Conservation (phyloP, 352 stramenopile species). For the Peronospora destructor region DNA sequence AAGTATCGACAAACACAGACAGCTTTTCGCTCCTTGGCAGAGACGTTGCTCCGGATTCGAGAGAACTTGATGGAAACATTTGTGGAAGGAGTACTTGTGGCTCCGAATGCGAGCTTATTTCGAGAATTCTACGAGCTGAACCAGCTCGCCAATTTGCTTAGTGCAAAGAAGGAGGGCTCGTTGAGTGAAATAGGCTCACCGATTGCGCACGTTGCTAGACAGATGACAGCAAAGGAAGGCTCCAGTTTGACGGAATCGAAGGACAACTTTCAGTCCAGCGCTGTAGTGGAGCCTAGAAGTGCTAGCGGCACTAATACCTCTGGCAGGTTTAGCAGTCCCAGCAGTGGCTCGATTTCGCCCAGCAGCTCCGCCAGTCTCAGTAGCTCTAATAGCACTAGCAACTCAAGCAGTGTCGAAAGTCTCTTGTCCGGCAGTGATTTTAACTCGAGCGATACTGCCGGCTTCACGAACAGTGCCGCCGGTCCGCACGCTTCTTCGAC, state of each 20-base stretch:
- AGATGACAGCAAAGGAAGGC: slow-evolving; percentile 13
- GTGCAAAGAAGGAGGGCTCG: slow-evolving; percentile 1
- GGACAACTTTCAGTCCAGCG: slow-evolving; percentile 4
- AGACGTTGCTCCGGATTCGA: slow-evolving; percentile 27
- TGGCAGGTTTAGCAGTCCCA: background rate
- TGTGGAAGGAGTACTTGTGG: slow-evolving; percentile 1
- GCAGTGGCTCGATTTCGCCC: background rate
- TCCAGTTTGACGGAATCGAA: slow-evolving; percentile 11
- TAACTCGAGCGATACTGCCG: slow-evolving; percentile 19
- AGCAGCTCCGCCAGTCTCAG: slow-evolving; percentile 1
- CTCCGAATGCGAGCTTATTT: slow-evolving; percentile 26
- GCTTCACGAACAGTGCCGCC: slow-evolving; percentile 18
- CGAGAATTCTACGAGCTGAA: slow-evolving; percentile 25
- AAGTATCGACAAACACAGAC: slow-evolving; percentile 24
- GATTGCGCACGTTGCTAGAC: slow-evolving; percentile 11
- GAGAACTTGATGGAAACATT: slow-evolving; percentile 13
- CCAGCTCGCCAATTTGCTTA: slow-evolving; percentile 19
- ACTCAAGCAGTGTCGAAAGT: slow-evolving; percentile 14
- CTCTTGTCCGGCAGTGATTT: slow-evolving; percentile 11
- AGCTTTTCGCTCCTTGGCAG: slow-evolving; percentile 28
- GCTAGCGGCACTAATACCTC: background rate
- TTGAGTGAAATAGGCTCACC: slow-evolving; percentile 8
- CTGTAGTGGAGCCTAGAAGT: slow-evolving; percentile 8
- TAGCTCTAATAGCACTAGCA: slow-evolving; percentile 5
- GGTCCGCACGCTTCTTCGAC: slow-evolving; percentile 27